Conservation (phyloP, 169 alveolate species). For the Plasmodium knowlesi region DNA sequence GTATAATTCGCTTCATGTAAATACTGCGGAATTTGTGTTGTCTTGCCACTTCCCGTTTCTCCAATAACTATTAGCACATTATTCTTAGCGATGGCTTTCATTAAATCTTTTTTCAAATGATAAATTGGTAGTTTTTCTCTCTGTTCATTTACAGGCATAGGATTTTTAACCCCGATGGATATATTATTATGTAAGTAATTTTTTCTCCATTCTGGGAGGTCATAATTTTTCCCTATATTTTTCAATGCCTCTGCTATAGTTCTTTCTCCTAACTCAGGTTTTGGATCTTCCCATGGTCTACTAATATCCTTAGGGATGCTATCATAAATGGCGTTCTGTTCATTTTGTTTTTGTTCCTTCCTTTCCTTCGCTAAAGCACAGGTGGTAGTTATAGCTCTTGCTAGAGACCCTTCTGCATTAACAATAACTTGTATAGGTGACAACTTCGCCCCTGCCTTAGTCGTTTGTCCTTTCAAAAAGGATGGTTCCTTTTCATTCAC, state of each 20-base stretch:
- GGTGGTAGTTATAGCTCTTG: conserved; percentile 92
- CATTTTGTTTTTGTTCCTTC: conserved; percentile 84
- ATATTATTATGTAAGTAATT: conserved; percentile 85
- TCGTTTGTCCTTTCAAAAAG: conserved; percentile 96
- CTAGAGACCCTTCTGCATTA: conserved; percentile 94
- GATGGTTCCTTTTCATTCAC: conserved; percentile 95
- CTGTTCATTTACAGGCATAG: conserved; percentile 93
- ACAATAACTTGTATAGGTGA: conserved; percentile 93
- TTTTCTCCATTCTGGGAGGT: conserved; percentile 94
- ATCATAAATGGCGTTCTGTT: conserved; percentile 88
- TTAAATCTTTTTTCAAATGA: conserved; percentile 91
- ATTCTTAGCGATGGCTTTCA: conserved; percentile 92
- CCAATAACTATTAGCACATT: conserved; percentile 97
- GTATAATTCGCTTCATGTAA: conserved; percentile 95
- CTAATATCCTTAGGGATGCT: conserved; percentile 91
- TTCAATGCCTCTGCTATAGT: conserved; percentile 86
- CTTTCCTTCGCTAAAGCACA: conserved; percentile 93
- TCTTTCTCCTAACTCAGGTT: conserved; percentile 92
- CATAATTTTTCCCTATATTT: conserved; percentile 83
- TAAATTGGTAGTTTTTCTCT: conserved; percentile 96
- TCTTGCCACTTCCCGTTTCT: conserved; percentile 99
- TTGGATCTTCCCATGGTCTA: conserved; percentile 93
- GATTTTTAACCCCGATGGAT: conserved; percentile 83
- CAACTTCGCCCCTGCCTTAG: conserved; percentile 90
- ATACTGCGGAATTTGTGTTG: conserved; percentile 97